Percentiles rank a stretch among this genome's conserved stretches.
These are phyloP conservation scores for Silybum marianum DNA, from an alignment of 129 eudicot genomes.

Conservation along the genomic window DNA sequence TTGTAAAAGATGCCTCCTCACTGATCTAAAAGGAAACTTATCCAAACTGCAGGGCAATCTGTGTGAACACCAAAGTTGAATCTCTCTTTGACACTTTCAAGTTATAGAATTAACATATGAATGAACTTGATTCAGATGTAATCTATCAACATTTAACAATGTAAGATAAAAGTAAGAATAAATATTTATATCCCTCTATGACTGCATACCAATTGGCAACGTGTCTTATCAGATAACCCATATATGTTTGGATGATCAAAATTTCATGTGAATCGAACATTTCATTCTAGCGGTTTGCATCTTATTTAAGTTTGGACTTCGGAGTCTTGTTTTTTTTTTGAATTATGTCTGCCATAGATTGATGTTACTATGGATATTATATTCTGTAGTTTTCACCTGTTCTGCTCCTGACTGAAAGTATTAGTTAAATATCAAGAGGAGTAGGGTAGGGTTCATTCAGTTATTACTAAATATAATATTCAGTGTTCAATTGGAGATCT, in stretches of 20 bases:
- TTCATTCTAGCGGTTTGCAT: background rate
- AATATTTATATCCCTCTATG: background rate
- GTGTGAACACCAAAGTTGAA: conserved; percentile 1
- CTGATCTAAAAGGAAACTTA: background rate
- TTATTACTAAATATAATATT: no score
- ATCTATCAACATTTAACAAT: background rate
- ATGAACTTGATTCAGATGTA: background rate
- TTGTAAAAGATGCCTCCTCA: conserved; percentile 6
- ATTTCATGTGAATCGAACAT: background rate
- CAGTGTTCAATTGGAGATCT: no score
- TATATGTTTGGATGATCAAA: background rate
- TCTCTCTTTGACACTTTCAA: background rate
- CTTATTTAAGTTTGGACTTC: background rate
- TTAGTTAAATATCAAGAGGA: no score
- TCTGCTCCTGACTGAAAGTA: no score
- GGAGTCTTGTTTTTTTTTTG: background rate
- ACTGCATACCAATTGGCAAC: background rate
- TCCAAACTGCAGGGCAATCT: background rate
- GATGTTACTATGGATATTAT: background rate
- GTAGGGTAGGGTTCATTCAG: no score
- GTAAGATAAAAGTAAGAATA: background rate
- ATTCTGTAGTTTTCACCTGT: no score
- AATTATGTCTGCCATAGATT: background rate
- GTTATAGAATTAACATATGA: conserved; percentile 1
- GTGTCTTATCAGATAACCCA: background rate